Evolutionary conservation across 176 grass and related monocot species (phyloP).

Genomic region (Puccinellia tenuiflora): DNA sequence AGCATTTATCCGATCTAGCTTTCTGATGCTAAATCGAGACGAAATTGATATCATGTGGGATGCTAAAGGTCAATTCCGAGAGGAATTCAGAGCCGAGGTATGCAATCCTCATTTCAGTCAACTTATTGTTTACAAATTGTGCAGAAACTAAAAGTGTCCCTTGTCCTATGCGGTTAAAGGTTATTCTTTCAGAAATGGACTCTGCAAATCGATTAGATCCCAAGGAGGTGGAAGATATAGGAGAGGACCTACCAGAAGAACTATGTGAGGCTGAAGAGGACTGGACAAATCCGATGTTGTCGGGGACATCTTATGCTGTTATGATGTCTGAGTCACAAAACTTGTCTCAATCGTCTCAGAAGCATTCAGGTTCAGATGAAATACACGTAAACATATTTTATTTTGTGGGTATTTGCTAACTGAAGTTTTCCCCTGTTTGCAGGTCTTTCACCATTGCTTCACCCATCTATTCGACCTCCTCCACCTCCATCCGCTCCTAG

Average conservation of each 20-base stretch:
- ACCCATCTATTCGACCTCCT: neutral
- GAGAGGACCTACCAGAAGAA: constrained; percentile 52
- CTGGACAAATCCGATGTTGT: neutral
- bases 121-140: constrained; percentile 9
- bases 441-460: constrained; percentile 15
- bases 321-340: too few relatives aligned
- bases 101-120: constrained; percentile 7
- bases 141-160: neutral
- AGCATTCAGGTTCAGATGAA: constrained; percentile 27
- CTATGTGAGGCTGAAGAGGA: constrained; percentile 1
- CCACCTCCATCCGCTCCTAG: neutral
- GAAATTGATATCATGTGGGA: constrained; percentile 77
- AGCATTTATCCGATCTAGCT: constrained; percentile 78
- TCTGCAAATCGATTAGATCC: constrained; percentile 40
- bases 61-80: constrained; percentile 70
- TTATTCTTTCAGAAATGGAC: constrained; percentile 91
- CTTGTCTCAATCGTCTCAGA: neutral
- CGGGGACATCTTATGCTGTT: too few relatives aligned
- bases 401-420: constrained; percentile 12
- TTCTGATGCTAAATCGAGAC: constrained; percentile 76
- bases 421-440: neutral
- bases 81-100: constrained; percentile 76
- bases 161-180: constrained; percentile 38
- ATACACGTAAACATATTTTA: neutral
- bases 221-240: constrained; percentile 42